These are phyloP conservation scores for Radiomyces spectabilis DNA, from an alignment of 192 early-diverging fungal genomes.

Conservation along the genomic window DNA sequence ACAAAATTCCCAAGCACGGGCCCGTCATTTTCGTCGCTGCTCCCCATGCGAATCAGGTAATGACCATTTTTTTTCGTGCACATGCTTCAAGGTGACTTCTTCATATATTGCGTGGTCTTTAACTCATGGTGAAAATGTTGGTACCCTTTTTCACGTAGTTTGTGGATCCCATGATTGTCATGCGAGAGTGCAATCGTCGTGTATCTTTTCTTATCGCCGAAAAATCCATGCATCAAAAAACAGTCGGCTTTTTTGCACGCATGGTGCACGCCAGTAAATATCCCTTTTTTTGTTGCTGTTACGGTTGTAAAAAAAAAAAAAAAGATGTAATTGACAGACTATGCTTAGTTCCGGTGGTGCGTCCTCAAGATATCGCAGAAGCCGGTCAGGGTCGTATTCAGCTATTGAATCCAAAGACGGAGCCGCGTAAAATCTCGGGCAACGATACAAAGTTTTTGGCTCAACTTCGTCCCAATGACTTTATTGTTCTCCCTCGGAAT, in stretches of 20 bases:
- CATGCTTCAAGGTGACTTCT: neutral
- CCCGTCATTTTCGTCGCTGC: conserved; percentile 93
- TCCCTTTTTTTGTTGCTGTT: neutral
- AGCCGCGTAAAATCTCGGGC: conserved; percentile 67
- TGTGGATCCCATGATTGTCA: conserved; percentile 88
- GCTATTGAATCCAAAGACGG: conserved; percentile 52
- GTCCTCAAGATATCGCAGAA: conserved; percentile 86
- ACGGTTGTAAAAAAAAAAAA: conserved; percentile 1
- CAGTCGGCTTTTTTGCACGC: conserved; percentile 78
- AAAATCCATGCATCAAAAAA: conserved; percentile 79
- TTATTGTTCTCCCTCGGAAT: conserved; percentile 57
- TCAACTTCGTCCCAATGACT: conserved; percentile 54
- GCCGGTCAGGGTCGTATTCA: conserved; percentile 65
- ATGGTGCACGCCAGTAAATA: conserved; percentile 70
- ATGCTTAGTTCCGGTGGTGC: conserved; percentile 75
- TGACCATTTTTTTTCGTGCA: conserved; percentile 5
- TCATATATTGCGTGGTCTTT: too few relatives aligned
- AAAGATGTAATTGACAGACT: neutral
- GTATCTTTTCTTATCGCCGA: conserved; percentile 79
- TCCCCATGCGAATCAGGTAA: conserved; percentile 67
- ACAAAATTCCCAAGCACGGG: conserved; percentile 76
- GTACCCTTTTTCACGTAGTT: conserved; percentile 75
- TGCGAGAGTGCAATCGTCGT: conserved; percentile 69
- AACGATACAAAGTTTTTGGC: conserved; percentile 60
- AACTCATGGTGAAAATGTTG: too few relatives aligned